phyloP scores from a whole-genome alignment of 176 grass and related monocot genomes.

The Carex myosuroides region DNA sequence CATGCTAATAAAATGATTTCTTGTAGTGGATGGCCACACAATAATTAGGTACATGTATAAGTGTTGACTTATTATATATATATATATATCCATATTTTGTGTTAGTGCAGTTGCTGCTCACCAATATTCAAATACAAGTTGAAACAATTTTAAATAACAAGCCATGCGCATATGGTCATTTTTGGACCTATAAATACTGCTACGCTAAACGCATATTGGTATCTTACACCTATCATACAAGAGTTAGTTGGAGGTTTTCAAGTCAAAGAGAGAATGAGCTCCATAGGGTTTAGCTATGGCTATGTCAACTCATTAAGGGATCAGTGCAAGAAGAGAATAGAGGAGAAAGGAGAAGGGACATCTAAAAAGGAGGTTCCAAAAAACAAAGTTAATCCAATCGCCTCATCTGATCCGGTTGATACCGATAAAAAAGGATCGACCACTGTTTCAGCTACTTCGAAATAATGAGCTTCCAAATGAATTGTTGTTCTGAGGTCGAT shows the following conservation, averaged over 20 bases:
- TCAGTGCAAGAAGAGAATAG: slow-evolving; percentile 19
- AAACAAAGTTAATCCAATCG: slow-evolving; percentile 21
- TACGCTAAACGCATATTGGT: not conserved
- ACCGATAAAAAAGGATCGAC: not conserved
- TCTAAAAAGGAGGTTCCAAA: slow-evolving; percentile 8
- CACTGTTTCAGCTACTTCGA: not conserved
- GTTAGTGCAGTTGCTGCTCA: slow-evolving; percentile 5
- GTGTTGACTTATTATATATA: not conserved
- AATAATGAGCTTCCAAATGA: not conserved
- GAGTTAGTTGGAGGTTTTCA: not conserved
- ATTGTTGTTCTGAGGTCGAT: not conserved
- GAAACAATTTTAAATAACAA: not conserved
- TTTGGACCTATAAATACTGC: slow-evolving; percentile 12
- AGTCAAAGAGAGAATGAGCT: slow-evolving; percentile 20
- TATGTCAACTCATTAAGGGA: slow-evolving; percentile 23
- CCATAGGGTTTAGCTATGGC: slow-evolving; percentile 26
- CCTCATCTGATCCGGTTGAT: not conserved
- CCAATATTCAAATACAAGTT: not conserved
- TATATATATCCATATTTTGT: not conserved
- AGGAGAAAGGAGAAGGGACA: slow-evolving; percentile 7
- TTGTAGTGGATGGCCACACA: slow-evolving; percentile 19
- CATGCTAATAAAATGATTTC: no score
- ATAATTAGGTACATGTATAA: slow-evolving; percentile 8
- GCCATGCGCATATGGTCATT: not conserved
- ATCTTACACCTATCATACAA: not conserved